Base-by-base conservation (phyloP, 1,284 basidiomycete genomes). In the Moesziomyces antarcticus region DNA sequence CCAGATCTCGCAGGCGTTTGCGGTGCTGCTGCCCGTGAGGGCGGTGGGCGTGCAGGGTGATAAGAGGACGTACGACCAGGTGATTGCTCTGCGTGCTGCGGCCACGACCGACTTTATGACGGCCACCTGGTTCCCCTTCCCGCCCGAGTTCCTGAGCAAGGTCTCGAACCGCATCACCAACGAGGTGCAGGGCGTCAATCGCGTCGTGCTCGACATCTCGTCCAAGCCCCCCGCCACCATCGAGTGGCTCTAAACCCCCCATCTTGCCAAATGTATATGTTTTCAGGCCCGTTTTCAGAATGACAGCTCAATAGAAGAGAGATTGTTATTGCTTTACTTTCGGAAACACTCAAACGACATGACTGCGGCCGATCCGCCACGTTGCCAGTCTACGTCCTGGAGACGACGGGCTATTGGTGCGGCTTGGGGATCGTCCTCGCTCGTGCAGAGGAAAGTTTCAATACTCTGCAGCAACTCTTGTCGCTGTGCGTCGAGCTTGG, bases 31-130 rank as follows among this genome's bases (percentile, higher is more conserved):
- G n/a, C 96, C 96, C 22, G 95, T 99, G 47, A 91, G 91, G 78
- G 96, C 96, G 3, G 97, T 99, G 45, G 96, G 97, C 72, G 97
- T 99, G 21, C 95, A 97, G 90, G 97, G 97, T 43, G 97, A 99
- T 85, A 90, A 90, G 82, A 88, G 97, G 84, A 99, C 97, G 14
- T 99, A 99, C 82, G 95, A 99, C 82, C 96, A 98, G 88, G 92
- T 91, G 50, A 82, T 88, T 56, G 67, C 81, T 0, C 66, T 84
- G 8, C 63, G 82, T 0, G 82, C 82, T 4, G 82, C 81, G 0
- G 73, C 78, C 27, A 84, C 82, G 1, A 83, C 79, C 43, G 82
- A 84, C 62, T 84, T 84, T 50, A 84, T 84, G 82, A 84, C 82
- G 10, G 82, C 82, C 1, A 84, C 82, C 10, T 84, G 82, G 82